These are phyloP conservation scores for Haplosporangium gracile DNA, from an alignment of 192 early-diverging fungal species.

Conservation along the genomic window DNA sequence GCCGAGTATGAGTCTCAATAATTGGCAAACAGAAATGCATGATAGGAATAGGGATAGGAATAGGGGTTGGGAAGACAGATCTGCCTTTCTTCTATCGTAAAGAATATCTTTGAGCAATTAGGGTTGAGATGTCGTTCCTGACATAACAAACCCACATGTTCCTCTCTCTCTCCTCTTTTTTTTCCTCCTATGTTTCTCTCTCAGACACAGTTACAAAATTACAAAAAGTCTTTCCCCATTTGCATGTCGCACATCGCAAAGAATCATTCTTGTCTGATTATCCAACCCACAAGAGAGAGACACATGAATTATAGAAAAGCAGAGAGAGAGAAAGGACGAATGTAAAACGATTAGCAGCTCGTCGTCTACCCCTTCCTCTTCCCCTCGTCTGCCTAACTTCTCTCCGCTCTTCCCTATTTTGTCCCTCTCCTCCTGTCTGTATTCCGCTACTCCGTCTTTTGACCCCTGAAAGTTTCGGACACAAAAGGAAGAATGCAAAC, in stretches of 20 bases:
- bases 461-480: conserved; percentile 20
- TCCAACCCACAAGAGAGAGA: not conserved
- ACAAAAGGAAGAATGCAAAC: not conserved
- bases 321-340: not conserved
- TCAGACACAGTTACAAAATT: not conserved
- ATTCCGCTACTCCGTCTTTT: not conserved
- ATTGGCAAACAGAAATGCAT: not conserved
- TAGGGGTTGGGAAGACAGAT: not conserved
- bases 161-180: not conserved
- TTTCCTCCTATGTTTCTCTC: not conserved
- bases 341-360: not conserved
- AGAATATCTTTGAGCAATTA: not conserved
- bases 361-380: not conserved
- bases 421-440: not conserved
- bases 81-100: conserved; percentile 4
- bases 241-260: too few species aligned
- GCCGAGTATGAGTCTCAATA: not conserved
- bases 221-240: not conserved
- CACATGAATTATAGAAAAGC: not conserved
- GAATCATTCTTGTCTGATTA: not conserved
- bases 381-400: not conserved
- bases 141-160: not conserved
- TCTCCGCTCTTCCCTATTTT: not conserved
- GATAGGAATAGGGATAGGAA: not conserved
- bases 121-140: not conserved